Evolutionary conservation across 192 early-diverging fungal species (phyloP).

Genomic region (Geosiphon pyriformis): DNA sequence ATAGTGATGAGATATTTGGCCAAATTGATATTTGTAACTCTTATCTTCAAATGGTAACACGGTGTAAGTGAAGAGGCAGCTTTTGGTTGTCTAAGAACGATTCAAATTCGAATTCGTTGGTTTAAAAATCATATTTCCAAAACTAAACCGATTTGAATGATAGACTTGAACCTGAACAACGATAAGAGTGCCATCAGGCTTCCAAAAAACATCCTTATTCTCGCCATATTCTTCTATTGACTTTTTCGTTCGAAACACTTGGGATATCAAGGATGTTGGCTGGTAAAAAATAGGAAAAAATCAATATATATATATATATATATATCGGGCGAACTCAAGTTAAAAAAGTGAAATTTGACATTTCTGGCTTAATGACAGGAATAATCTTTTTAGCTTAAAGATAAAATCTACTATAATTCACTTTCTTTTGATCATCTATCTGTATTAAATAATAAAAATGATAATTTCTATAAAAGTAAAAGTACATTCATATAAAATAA

Average conservation of each 20-base stretch:
- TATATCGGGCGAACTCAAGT: neutral
- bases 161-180: slow-evolving; percentile 52
- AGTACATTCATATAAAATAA: neutral
- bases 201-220: slow-evolving; percentile 69
- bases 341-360: neutral
- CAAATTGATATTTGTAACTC: slow-evolving; percentile 55
- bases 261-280: slow-evolving; percentile 63
- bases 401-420: too few species aligned
- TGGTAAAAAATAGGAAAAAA: slow-evolving; percentile 20
- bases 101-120: neutral
- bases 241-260: slow-evolving; percentile 53
- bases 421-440: neutral
- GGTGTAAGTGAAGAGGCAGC: slow-evolving; percentile 68
- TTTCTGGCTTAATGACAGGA: neutral
- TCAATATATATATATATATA: neutral
- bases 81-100: slow-evolving; percentile 52
- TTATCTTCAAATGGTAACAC: slow-evolving; percentile 47
- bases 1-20: slow-evolving; percentile 52
- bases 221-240: slow-evolving; percentile 70
- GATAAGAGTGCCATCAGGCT: slow-evolving; percentile 57
- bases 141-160: slow-evolving; percentile 11
- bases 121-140: neutral
- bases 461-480: neutral
- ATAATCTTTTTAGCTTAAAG: too few species aligned
- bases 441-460: neutral